These are phyloP conservation scores for Neobulgaria alba DNA, from an alignment of 2,329 filamentous ascomycete species.

Conservation along the genomic window DNA sequence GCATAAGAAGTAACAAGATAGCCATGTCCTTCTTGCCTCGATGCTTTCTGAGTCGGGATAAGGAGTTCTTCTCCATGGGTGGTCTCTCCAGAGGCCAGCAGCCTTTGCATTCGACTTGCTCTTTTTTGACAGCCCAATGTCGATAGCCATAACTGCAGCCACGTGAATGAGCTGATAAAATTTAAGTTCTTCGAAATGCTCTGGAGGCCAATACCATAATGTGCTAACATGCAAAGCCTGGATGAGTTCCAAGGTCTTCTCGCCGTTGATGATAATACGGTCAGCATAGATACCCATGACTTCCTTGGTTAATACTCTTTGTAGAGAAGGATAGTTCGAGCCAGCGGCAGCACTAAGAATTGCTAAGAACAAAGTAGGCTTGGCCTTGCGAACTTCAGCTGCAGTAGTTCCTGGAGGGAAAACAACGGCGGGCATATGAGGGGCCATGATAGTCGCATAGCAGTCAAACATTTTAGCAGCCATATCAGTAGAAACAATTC, in stretches of 20 bases:
- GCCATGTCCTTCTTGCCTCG: conserved; percentile 30
- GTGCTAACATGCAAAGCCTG: conserved; percentile 41
- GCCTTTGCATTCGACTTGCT: conserved; percentile 26
- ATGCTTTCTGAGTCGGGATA: conserved; percentile 27
- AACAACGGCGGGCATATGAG: conserved; percentile 54
- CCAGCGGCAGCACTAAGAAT: conserved; percentile 56
- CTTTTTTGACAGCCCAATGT: conserved; percentile 30
- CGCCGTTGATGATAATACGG: conserved; percentile 38
- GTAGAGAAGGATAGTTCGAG: conserved; percentile 38
- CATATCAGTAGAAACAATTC: conserved; percentile 46
- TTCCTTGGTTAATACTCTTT: conserved; percentile 37
- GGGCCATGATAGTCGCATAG: conserved; percentile 51
- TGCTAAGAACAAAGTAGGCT: conserved; percentile 61
- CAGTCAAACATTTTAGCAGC: conserved; percentile 47
- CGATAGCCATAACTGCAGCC: conserved; percentile 40
- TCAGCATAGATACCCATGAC: conserved; percentile 40
- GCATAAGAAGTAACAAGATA: conserved; percentile 30
- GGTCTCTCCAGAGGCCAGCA: conserved; percentile 35
- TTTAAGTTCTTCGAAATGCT: conserved; percentile 38
- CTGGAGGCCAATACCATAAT: conserved; percentile 41
- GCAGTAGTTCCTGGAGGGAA: conserved; percentile 47
- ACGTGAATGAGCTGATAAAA: conserved; percentile 45
- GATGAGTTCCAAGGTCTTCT: conserved; percentile 43
- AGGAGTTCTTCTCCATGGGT: conserved; percentile 34
- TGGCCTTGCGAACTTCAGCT: conserved; percentile 46